Conservation (phyloP, 176 grass and related monocot genomes). For the Areca catechu region DNA sequence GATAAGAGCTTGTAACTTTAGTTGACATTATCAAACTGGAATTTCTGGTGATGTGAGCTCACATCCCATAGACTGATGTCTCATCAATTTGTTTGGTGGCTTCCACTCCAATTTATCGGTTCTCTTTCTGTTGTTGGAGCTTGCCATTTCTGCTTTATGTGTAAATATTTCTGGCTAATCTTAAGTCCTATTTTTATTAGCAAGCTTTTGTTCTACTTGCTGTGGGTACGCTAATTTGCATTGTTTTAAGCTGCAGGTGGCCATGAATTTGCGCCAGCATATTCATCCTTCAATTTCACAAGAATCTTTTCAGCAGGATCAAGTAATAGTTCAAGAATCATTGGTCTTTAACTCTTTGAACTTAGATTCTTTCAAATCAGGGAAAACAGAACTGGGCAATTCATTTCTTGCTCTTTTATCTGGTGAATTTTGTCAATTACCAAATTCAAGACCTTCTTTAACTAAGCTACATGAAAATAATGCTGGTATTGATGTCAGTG, state of each 20-base stretch:
- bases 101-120: too few species aligned
- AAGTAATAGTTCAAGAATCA: conserved; percentile 22
- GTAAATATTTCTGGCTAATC: not conserved
- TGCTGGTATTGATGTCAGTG: conserved; percentile 15
- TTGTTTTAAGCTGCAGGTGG: conserved; percentile 29
- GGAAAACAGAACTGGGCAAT: conserved; percentile 22
- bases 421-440: conserved; percentile 27
- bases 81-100: too few species aligned
- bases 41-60: too few species aligned
- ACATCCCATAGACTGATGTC: too few species aligned
- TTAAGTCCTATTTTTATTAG: not conserved
- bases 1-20: too few species aligned
- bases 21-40: too few species aligned
- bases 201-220: not conserved
- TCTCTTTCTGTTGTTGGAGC: too few species aligned
- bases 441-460: conserved; percentile 28
- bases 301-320: conserved; percentile 13
- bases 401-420: conserved; percentile 35
- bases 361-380: conserved; percentile 14
- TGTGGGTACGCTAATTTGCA: not conserved
- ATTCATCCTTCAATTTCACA: conserved; percentile 32
- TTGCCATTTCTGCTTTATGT: too few species aligned
- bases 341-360: conserved; percentile 5
- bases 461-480: conserved; percentile 21
- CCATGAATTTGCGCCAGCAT: conserved; percentile 23